A percentile compares a stretch with the other conserved stretches of the same genome.
These are phyloP conservation scores for Populus pruinosa DNA, from an alignment of 345 rosid species.

Conservation along the genomic window DNA sequence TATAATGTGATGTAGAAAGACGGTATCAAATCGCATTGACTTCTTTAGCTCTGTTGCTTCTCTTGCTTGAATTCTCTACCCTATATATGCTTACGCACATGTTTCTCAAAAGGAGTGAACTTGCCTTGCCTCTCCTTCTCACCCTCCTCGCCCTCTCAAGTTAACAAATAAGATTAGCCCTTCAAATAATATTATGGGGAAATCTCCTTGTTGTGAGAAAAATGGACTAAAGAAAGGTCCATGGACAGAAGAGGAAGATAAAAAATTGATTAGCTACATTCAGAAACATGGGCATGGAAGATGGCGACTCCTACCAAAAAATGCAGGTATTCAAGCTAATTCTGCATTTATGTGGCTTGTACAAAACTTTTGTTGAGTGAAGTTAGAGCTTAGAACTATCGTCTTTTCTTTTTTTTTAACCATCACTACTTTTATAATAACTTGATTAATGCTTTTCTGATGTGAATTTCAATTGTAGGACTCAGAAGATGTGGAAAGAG, in stretches of 20 bases:
- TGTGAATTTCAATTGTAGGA: constrained; percentile 2
- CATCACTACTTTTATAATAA: background rate
- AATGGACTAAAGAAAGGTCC: constrained; percentile 81
- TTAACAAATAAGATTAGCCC: background rate
- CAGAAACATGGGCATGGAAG: constrained; percentile 69
- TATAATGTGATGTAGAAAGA: constrained; percentile 31
- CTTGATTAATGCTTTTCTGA: background rate
- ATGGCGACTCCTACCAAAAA: constrained; percentile 77
- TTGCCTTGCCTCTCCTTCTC: background rate
- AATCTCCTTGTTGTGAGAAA: constrained; percentile 43
- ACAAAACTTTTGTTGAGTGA: background rate
- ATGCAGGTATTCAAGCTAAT: constrained; percentile 51
- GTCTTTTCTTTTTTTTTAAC: background rate
- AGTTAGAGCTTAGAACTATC: background rate
- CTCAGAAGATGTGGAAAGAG: constrained; percentile 81
- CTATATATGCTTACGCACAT: constrained; percentile 15
- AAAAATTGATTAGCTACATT: constrained; percentile 57
- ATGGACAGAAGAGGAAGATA: constrained; percentile 88
- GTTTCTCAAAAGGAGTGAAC: background rate
- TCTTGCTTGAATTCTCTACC: background rate
- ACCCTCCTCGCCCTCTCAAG: background rate
- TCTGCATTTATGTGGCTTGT: background rate
- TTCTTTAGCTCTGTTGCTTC: constrained; percentile 14
- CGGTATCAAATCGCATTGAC: constrained; percentile 83
- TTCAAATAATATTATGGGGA: constrained; percentile 38